Evolutionary conservation across 2,329 filamentous ascomycete species (phyloP).

Genomic region (Scedosporium apiospermum): DNA sequence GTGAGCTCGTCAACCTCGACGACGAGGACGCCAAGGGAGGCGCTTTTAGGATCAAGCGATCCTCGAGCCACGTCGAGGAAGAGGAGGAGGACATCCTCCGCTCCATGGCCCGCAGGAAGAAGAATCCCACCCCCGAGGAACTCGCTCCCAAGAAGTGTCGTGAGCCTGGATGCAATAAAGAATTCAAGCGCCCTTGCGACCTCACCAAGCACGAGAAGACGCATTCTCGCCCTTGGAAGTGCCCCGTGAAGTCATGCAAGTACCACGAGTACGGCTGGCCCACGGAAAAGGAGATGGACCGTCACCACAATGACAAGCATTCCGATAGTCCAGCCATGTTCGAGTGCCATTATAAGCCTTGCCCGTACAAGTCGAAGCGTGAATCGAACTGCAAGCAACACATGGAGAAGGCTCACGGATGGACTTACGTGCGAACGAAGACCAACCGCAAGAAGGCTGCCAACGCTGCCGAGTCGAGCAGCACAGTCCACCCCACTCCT

Average conservation of each 20-base stretch:
- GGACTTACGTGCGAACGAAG: slow-evolving; percentile 86
- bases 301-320: slow-evolving; percentile 95
- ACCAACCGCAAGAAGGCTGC: slow-evolving; percentile 63
- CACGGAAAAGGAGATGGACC: slow-evolving; percentile 94
- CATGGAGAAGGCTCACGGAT: slow-evolving; percentile 94
- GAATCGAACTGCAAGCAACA: slow-evolving; percentile 97
- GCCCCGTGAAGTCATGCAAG: slow-evolving; percentile 71
- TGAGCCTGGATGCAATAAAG: slow-evolving; percentile 70
- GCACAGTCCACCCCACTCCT: slow-evolving; percentile 44
- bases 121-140: slow-evolving; percentile 80
- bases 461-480: slow-evolving; percentile 12
- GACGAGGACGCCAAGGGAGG: slow-evolving; percentile 30
- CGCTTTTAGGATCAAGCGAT: slow-evolving; percentile 52
- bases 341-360: slow-evolving; percentile 73
- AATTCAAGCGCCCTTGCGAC: slow-evolving; percentile 96
- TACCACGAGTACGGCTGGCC: slow-evolving; percentile 88
- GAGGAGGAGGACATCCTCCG: slow-evolving; percentile 78
- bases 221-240: slow-evolving; percentile 94
- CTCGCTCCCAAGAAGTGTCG: slow-evolving; percentile 70
- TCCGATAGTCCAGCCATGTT: slow-evolving; percentile 69
- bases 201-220: slow-evolving; percentile 98
- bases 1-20: slow-evolving; percentile 47
- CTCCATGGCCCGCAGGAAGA: slow-evolving; percentile 93
- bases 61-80: slow-evolving; percentile 58
- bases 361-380: slow-evolving; percentile 89